A percentile compares a stretch with the other conserved stretches of the same genome.
These are phyloP conservation scores for Tolypocladium ophioglossoides DNA, from an alignment of 2,329 filamentous ascomycete species.

Conservation along the genomic window DNA sequence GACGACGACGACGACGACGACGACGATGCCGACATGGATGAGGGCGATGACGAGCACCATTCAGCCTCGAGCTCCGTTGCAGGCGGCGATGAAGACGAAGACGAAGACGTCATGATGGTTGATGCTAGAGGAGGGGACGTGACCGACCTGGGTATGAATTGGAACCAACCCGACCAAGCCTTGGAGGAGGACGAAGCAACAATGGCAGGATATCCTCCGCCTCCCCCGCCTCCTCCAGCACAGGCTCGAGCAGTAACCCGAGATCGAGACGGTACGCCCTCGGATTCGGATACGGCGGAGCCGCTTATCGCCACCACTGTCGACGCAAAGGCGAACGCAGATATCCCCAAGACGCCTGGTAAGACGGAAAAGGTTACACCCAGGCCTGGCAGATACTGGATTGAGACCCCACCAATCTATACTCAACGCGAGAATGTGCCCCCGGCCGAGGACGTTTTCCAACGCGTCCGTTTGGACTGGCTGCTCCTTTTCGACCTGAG, in stretches of 20 bases:
- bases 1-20: slow-evolving; percentile 57
- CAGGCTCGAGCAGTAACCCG: slow-evolving; percentile 34
- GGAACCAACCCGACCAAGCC: slow-evolving; percentile 50
- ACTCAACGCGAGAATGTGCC: slow-evolving; percentile 51
- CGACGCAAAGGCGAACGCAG: slow-evolving; percentile 53
- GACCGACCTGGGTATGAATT: slow-evolving; percentile 37
- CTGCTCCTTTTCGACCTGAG: slow-evolving; percentile 88
- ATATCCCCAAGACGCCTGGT: slow-evolving; percentile 75
- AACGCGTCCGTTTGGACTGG: slow-evolving; percentile 85
- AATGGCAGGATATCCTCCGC: slow-evolving; percentile 60
- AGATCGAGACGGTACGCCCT: slow-evolving; percentile 55
- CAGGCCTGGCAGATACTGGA: slow-evolving; percentile 74
- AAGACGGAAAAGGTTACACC: slow-evolving; percentile 37
- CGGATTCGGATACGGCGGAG: slow-evolving; percentile 60
- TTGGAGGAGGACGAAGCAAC: slow-evolving; percentile 70
- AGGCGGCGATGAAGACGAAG: slow-evolving; percentile 36
- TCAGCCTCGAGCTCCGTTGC: slow-evolving; percentile 20
- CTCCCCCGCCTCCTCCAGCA: slow-evolving; percentile 50
- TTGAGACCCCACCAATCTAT: slow-evolving; percentile 66
- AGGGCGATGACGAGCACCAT: slow-evolving; percentile 24
- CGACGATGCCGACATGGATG: slow-evolving; percentile 33
- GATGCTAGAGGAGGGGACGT: slow-evolving; percentile 36
- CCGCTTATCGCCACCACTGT: slow-evolving; percentile 51
- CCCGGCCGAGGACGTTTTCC: slow-evolving; percentile 76
- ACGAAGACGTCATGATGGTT: slow-evolving; percentile 49